Evolutionary conservation across 2,329 filamentous ascomycete genomes (phyloP).

Genomic region (Ramichloridium luteum): DNA sequence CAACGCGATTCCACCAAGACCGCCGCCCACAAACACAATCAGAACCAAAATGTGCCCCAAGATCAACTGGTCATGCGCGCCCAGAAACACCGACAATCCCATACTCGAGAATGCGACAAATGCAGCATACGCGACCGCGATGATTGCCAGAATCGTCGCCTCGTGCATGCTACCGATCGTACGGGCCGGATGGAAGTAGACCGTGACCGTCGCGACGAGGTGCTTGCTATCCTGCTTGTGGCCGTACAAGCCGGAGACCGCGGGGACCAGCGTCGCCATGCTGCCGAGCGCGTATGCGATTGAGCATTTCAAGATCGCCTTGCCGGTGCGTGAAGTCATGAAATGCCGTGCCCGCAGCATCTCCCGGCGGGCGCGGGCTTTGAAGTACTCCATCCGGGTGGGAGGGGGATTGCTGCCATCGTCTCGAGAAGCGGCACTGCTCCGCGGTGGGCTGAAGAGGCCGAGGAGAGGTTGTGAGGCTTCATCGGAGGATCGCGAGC

Average conservation of each 20-base stretch:
- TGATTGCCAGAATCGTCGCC: constrained; percentile 61
- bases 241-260: constrained; percentile 61
- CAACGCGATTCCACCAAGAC: constrained; percentile 64
- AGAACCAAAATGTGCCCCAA: constrained; percentile 70
- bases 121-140: constrained; percentile 67
- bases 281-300: constrained; percentile 80
- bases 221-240: constrained; percentile 75
- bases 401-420: constrained; percentile 3
- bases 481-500: constrained; percentile 25
- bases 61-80: constrained; percentile 51
- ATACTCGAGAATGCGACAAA: constrained; percentile 72
- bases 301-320: constrained; percentile 79
- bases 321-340: constrained; percentile 58
- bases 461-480: constrained; percentile 23
- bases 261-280: constrained; percentile 69
- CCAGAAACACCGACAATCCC: constrained; percentile 73
- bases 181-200: constrained; percentile 86
- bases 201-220: constrained; percentile 82
- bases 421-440: background rate
- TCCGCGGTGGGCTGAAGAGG: constrained; percentile 4
- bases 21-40: constrained; percentile 72
- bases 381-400: constrained; percentile 6
- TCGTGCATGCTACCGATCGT: constrained; percentile 83
- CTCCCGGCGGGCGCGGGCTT: constrained; percentile 7
- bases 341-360: constrained; percentile 33